Conservation (phyloP, 495 filamentous ascomycete genomes). For the Daldinia concentrica region DNA sequence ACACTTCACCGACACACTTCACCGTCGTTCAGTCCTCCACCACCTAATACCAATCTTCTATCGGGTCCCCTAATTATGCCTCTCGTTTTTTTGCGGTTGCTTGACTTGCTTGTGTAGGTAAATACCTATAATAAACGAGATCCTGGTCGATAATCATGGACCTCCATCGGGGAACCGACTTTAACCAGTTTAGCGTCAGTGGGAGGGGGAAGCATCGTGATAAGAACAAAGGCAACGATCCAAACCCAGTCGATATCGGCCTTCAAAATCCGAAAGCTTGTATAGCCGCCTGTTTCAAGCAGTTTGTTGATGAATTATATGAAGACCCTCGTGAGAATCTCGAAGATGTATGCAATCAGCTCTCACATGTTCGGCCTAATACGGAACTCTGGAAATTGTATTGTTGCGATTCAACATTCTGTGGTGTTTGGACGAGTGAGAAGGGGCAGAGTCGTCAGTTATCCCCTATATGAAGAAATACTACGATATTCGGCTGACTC, state of each 20-base stretch:
- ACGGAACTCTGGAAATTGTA: constrained; percentile 54
- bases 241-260: constrained; percentile 17
- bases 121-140: constrained; percentile 29
- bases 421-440: constrained; percentile 52
- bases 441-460: constrained; percentile 57
- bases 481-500: constrained; percentile 40
- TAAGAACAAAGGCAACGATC: not conserved
- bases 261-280: constrained; percentile 35
- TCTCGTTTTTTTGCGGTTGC: constrained; percentile 27
- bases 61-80: constrained; percentile 35
- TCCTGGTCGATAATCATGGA: constrained; percentile 29
- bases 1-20: constrained; percentile 24
- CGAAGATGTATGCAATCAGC: constrained; percentile 39
- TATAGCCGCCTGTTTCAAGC: constrained; percentile 35
- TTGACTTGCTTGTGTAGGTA: constrained; percentile 28
- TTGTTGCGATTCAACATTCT: constrained; percentile 56
- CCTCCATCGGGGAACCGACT: constrained; percentile 1
- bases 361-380: constrained; percentile 31
- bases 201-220: not conserved
- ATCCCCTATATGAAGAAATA: constrained; percentile 2
- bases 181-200: not conserved
- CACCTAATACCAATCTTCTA: constrained; percentile 10
- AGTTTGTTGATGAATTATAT: constrained; percentile 35
- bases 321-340: constrained; percentile 8
- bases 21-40: constrained; percentile 37